phyloP scores from a whole-genome alignment of 495 filamentous ascomycete genomes.

The Neurospora sp. region DNA sequence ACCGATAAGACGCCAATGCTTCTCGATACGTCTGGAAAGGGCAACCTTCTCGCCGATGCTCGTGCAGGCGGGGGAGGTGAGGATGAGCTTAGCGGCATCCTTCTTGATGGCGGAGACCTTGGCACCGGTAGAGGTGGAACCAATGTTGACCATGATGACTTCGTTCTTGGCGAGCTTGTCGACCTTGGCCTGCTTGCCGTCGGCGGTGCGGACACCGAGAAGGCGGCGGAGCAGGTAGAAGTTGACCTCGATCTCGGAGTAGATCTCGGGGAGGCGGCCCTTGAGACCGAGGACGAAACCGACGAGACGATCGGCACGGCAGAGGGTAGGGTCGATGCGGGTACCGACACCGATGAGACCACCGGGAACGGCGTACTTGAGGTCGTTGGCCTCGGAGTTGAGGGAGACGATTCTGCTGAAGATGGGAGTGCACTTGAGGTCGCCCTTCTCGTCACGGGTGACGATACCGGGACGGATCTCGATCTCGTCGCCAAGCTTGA shows the following conservation, averaged over 20 bases:
- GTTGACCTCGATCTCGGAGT: constrained; percentile 96
- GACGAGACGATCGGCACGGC: constrained; percentile 95
- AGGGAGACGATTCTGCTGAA: constrained; percentile 89
- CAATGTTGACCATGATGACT: constrained; percentile 99
- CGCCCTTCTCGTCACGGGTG: constrained; percentile 82
- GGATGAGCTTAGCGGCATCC: constrained; percentile 72
- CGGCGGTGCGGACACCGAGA: constrained; percentile 92
- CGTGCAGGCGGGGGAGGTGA: constrained; percentile 87
- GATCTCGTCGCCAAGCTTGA: constrained; percentile 95
- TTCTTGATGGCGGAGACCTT: constrained; percentile 95
- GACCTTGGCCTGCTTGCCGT: constrained; percentile 98
- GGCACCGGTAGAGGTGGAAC: constrained; percentile 87
- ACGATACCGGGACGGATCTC: constrained; percentile 97
- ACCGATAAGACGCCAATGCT: constrained; percentile 97
- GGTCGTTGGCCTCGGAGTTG: constrained; percentile 94
- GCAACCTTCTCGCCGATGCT: constrained; percentile 97
- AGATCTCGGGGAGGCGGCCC: constrained; percentile 85
- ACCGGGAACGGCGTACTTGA: constrained; percentile 95
- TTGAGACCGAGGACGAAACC: constrained; percentile 95
- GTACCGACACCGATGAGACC: constrained; percentile 97
- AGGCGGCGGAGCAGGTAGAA: constrained; percentile 93
- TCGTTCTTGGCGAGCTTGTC: constrained; percentile 96
- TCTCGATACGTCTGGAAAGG: constrained; percentile 89
- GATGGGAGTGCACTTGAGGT: constrained; percentile 92
- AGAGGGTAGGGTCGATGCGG: constrained; percentile 90